These are phyloP conservation scores for Hypoxylon fuscum DNA, from an alignment of 495 filamentous ascomycete genomes.

Conservation along the genomic window DNA sequence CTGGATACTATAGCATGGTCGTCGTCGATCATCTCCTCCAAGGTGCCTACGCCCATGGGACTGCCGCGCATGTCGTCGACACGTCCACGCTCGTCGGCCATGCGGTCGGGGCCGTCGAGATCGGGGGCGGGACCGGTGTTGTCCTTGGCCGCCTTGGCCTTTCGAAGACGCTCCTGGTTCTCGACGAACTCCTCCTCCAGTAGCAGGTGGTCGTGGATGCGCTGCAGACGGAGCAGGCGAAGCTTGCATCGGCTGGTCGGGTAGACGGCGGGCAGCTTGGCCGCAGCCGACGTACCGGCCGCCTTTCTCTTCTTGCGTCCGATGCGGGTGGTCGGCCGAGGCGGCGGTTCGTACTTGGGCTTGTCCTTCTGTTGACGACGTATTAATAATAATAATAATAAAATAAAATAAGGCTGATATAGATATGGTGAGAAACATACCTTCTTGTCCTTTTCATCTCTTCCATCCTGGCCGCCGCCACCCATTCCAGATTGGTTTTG, in stretches of 20 bases:
- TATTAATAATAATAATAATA: conserved; percentile 1
- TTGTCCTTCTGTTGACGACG: conserved; percentile 84
- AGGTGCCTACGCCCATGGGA: conserved; percentile 97
- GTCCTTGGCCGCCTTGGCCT: conserved; percentile 83
- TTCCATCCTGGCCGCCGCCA: conserved; percentile 75
- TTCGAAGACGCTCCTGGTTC: conserved; percentile 94
- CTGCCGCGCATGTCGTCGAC: conserved; percentile 99
- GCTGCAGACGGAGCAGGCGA: conserved; percentile 95
- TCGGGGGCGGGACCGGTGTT: conserved; percentile 66
- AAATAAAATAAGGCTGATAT: conserved; percentile 2
- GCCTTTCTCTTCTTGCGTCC: conserved; percentile 98
- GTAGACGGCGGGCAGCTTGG: conserved; percentile 92
- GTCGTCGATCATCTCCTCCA: conserved; percentile 99
- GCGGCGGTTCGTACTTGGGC: conserved; percentile 98
- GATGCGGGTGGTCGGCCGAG: conserved; percentile 94
- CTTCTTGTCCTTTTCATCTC: conserved; percentile 95
- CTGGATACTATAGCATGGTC: conserved; percentile 99
- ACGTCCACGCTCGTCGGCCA: conserved; percentile 93
- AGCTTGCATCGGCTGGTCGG: conserved; percentile 98
- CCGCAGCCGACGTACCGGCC: conserved; percentile 89
- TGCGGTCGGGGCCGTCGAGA: conserved; percentile 74
- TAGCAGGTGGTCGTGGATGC: conserved; percentile 95
- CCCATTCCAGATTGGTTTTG: conserved; percentile 91
- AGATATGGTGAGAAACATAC: conserved; percentile 57
- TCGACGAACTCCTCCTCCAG: conserved; percentile 99